Conservation (phyloP, 2,329 filamentous ascomycete species). For the Septoria linicola region DNA sequence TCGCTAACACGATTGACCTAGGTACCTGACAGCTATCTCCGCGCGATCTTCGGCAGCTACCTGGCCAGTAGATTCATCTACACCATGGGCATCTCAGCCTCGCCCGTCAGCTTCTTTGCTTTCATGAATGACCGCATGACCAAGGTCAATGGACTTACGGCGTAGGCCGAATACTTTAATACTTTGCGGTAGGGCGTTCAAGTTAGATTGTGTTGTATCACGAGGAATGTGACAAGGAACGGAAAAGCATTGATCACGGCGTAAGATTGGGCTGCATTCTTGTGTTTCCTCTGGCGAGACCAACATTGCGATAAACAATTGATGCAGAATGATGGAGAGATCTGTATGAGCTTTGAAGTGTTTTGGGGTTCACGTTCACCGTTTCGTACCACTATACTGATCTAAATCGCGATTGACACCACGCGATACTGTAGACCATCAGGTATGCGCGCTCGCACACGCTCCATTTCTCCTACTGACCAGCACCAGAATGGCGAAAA, state of each 20-base stretch:
- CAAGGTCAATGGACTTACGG: slow-evolving; percentile 14
- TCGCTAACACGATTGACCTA: slow-evolving; percentile 32
- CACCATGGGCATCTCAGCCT: slow-evolving; percentile 85
- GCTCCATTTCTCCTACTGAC: not conserved
- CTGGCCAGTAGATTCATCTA: slow-evolving; percentile 95
- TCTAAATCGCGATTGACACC: not conserved
- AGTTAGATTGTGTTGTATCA: not conserved
- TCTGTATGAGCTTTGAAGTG: not conserved
- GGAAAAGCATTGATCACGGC: slow-evolving; percentile 2
- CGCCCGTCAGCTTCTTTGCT: slow-evolving; percentile 97
- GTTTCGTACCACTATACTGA: not conserved
- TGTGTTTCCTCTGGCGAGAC: slow-evolving; percentile 1
- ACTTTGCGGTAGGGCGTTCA: not conserved
- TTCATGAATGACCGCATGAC: slow-evolving; percentile 61
- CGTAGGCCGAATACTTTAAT: not conserved
- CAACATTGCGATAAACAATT: slow-evolving; percentile 15
- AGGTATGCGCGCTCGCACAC: not conserved
- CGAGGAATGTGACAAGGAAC: slow-evolving; percentile 17
- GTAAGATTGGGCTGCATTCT: not conserved
- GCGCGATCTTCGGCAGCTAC: slow-evolving; percentile 94
- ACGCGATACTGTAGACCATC: not conserved
- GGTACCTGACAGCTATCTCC: slow-evolving; percentile 87
- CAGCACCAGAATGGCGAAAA: not conserved
- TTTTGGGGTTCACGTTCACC: not conserved
- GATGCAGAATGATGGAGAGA: slow-evolving; percentile 1